Base-by-base conservation (phyloP, 2,329 filamentous ascomycete genomes). In the Fusarium pseudoanthophilum region DNA sequence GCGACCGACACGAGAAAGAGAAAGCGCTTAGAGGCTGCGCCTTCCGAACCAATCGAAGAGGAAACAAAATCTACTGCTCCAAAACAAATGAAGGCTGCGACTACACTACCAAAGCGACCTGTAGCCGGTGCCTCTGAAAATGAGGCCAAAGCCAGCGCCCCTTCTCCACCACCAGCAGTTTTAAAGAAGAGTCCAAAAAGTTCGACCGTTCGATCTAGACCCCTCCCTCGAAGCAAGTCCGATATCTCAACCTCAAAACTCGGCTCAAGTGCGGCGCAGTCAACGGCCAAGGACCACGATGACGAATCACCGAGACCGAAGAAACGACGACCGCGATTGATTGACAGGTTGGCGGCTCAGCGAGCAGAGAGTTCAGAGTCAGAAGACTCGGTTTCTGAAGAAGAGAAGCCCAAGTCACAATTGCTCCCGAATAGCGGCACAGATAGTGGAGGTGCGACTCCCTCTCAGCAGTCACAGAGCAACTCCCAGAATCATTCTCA, bases 301-400 rank as follows among this genome's bases (percentile, higher is more conserved):
- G 63, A 63, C n/a, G 61, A 60, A n/a, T 21, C 21, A 32, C 37
- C 60, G 14, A 62, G 62, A 49, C 65, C 73, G 20, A 73, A 67
- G 46, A 60, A 68, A 36, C 69, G 75, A 48, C 74, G 75, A 10
- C 70, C 75, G n/a, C 82, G 85, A 26, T 71, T 86, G 45, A 86
- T 86, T 37, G 85, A 86, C 75, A 77, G 83, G 1, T 73, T 86
- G 26, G 81, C 79, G 11, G 83, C 82, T 3, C 85, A 86, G 71
- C 81, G 78, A 39, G 79, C 81, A 20, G 79, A 82, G 11, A 82
- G 78, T 58, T 76, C 78, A 6, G 80, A 79, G 30, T 80, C 61
- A 63, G 78, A 75, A 65, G 78, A 64, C 66, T 81, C 72, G 28
- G 53, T 32, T 8, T 61, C 55, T 8, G 72, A 62, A 62, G 64